Evolutionary conservation across 2,329 filamentous ascomycete species (phyloP), one percentile per base, ranked within the genome.

Genomic region (Talaromyces pinophilus): DNA sequence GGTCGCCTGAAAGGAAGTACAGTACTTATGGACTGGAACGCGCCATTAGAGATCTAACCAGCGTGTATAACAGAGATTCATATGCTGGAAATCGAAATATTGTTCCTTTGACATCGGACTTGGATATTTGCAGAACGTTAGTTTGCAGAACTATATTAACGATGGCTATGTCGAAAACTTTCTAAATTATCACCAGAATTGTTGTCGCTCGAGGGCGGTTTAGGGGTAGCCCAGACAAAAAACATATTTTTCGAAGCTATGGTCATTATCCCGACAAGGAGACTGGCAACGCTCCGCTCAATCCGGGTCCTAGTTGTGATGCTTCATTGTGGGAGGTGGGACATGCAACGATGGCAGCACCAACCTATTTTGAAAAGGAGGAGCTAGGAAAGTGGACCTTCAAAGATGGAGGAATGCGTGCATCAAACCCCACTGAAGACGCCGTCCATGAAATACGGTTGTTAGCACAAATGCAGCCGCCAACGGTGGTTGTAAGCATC

Each of bases 271-370:
- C 17, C 40, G 17, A 44, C 40, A 44, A 44, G n/a, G 40, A 44
- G 40, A 44, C 40, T n/a, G 40, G 2, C 40, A 44, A n/a, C n/a
- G 40, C 59, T 15, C 40, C 35, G 2, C 42, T 38, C 5, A 62
- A 62, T 50, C 11, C 59, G 11, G 42, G 59, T 48, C 30, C 44
- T 46, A 33, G 22, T 17, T 33, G 44, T 1, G 15, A 52, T 2
- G 64, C 63, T 0, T 70, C 79, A 1, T 84, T 86, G 48, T 86
- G 83, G 79, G 74, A 84, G 71, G 83, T 84, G 0, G 83, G 82
- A 0, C 73, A 83, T 7, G 84, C 84, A 1, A 85, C 84, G 0
- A 83, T 81, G 0, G 84, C 84, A 2, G 83, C 83, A 0, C 83
- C 83, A 0, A 52, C 52, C 1, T 74, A 62, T 6, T 75, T 76